Conservation (phyloP, 2,329 filamentous ascomycete species). For the Harringtonia lauricola region DNA sequence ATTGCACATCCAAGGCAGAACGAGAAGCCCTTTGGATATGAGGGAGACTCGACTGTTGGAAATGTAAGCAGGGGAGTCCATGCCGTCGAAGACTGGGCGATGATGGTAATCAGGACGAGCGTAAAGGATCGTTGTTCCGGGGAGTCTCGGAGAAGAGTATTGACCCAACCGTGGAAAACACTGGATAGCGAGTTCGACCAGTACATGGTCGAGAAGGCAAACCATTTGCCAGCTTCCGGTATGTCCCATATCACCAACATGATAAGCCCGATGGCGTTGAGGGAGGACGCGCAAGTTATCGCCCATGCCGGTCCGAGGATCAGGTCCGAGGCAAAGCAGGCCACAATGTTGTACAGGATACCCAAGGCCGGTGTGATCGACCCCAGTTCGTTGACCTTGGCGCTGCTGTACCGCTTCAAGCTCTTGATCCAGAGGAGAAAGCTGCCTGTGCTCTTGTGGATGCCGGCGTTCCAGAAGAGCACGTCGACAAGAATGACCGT, state of each 20-base stretch:
- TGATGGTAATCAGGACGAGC: constrained; percentile 29
- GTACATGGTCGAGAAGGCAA: constrained; percentile 38
- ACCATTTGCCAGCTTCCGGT: constrained; percentile 41
- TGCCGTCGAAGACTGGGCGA: constrained; percentile 42
- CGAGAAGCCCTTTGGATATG: constrained; percentile 29
- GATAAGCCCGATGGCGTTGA: constrained; percentile 41
- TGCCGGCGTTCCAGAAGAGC: constrained; percentile 46
- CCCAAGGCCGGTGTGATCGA: constrained; percentile 27
- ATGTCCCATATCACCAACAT: constrained; percentile 46
- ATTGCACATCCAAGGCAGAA: too few relatives aligned
- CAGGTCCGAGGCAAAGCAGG: constrained; percentile 44
- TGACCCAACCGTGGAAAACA: constrained; percentile 45
- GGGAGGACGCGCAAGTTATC: constrained; percentile 37
- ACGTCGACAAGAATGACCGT: constrained; percentile 36
- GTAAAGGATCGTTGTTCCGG: constrained; percentile 26
- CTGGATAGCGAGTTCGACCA: constrained; percentile 38
- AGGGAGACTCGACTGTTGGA: constrained; percentile 29
- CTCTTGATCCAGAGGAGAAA: constrained; percentile 50
- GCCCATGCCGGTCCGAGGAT: constrained; percentile 40
- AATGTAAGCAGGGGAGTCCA: constrained; percentile 45
- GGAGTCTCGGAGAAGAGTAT: constrained; percentile 33
- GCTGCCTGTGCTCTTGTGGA: constrained; percentile 31
- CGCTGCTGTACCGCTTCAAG: constrained; percentile 16
- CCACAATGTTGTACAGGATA: constrained; percentile 42
- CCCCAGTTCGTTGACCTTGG: constrained; percentile 7